Conservation (phyloP, 805 yeast genomes). For the Metschnikowia lachancei region DNA sequence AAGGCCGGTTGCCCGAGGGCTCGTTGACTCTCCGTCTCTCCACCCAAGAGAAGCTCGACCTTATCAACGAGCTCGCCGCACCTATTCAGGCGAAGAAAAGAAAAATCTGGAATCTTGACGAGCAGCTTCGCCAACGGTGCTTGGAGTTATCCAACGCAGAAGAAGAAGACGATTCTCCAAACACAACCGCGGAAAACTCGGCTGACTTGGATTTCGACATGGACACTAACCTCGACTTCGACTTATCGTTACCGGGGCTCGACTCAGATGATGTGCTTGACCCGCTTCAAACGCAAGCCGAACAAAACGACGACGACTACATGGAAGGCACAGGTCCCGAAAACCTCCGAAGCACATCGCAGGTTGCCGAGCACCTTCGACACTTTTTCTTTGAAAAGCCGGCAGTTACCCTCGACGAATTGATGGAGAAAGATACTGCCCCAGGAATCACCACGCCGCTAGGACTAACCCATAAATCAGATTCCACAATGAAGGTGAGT, state of each 20-base stretch:
- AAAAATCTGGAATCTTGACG: conserved; percentile 31
- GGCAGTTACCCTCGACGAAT: conserved; percentile 32
- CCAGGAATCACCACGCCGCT: conserved; percentile 20
- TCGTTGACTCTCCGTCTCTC: conserved; percentile 29
- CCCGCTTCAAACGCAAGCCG: conserved; percentile 8
- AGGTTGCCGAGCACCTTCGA: conserved; percentile 50
- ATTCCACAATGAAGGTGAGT: conserved; percentile 25
- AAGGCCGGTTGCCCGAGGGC: conserved; percentile 19
- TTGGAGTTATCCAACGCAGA: conserved; percentile 27
- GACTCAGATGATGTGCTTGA: conserved; percentile 23
- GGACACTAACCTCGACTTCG: conserved; percentile 26
- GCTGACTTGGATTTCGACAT: conserved; percentile 15
- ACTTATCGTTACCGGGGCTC: conserved; percentile 26
- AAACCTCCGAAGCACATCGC: conserved; percentile 49
- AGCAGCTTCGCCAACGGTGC: conserved; percentile 29
- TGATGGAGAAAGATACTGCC: conserved; percentile 38
- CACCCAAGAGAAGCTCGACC: conserved; percentile 32
- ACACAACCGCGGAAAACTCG: conserved; percentile 4
- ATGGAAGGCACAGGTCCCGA: conserved; percentile 14
- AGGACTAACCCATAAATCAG: conserved; percentile 19
- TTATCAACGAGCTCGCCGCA: conserved; percentile 34
- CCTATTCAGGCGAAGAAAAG: conserved; percentile 31
- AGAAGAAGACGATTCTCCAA: conserved; percentile 12
- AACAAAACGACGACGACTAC: conserved; percentile 9
- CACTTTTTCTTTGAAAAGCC: conserved; percentile 25